phyloP scores from a whole-genome alignment of 1,139 yeast genomes.

The Zhuliangozyma parablackwelliae region DNA sequence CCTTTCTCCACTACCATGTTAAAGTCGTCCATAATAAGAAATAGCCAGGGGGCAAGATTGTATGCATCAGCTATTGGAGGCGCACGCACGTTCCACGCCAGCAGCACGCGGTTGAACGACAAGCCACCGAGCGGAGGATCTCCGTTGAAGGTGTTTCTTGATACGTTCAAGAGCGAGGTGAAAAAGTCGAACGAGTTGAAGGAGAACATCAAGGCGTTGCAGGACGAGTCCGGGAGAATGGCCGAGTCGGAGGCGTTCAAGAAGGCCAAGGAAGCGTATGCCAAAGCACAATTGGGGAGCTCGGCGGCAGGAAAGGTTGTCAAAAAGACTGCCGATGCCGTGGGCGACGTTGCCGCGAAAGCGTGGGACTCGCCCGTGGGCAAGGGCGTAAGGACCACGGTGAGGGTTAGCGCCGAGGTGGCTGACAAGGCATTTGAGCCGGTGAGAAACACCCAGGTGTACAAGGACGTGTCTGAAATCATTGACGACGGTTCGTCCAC shows the following conservation, averaged over 20 bases:
- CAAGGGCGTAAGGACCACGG: constrained; percentile 79
- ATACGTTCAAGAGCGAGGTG: constrained; percentile 89
- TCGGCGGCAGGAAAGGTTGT: constrained; percentile 83
- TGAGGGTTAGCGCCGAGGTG: constrained; percentile 72
- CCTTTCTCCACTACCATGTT: too few species aligned
- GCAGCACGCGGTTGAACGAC: constrained; percentile 12
- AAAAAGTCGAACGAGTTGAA: constrained; percentile 86
- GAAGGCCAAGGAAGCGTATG: constrained; percentile 89
- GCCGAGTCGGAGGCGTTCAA: constrained; percentile 94
- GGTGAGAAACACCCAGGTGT: constrained; percentile 83
- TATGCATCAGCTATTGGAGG: neutral
- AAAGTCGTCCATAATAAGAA: too few species aligned
- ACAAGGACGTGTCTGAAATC: constrained; percentile 83
- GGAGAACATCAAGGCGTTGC: constrained; percentile 88
- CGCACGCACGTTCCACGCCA: constrained; percentile 10
- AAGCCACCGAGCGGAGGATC: constrained; percentile 43
- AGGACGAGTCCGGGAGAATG: constrained; percentile 92
- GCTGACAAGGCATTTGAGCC: constrained; percentile 91
- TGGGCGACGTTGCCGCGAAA: constrained; percentile 81
- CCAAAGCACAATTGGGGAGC: constrained; percentile 73
- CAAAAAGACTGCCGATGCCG: constrained; percentile 87
- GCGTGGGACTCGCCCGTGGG: constrained; percentile 98
- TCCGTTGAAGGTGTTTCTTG: constrained; percentile 89
- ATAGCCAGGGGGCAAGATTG: too few species aligned
- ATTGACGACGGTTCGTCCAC: constrained; percentile 89